Evolutionary conservation across 768 basidiomycete species (phyloP), one percentile per base, ranked within the genome.

Genomic region (Zangia roseola): DNA sequence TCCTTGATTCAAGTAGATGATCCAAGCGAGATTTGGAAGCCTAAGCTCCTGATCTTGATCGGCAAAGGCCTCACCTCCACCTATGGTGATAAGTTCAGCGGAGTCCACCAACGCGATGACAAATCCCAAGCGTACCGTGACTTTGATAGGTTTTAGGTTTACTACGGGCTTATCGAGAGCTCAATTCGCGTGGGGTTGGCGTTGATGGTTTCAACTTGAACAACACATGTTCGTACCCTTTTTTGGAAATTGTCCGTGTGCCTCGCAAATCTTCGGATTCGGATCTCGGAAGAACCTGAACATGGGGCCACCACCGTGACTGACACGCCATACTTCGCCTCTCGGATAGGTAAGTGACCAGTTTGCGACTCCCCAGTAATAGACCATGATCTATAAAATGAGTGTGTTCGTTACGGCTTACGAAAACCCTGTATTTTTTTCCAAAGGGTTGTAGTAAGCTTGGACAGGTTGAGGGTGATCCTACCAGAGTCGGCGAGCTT

Each of bases 161-260:
- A n/a, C n/a, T n/a, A n/a, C n/a, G n/a, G n/a, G n/a, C n/a, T n/a
- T n/a, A n/a, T n/a, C n/a, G n/a, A n/a, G n/a, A n/a, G n/a, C n/a
- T n/a, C n/a, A n/a, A n/a, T n/a, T n/a, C n/a, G n/a, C n/a, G n/a
- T n/a, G n/a, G n/a, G n/a, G n/a, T n/a, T n/a, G n/a, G n/a, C n/a
- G n/a, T n/a, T n/a, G n/a, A n/a, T n/a, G n/a, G n/a, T n/a, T n/a
- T n/a, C n/a, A n/a, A n/a, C n/a, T n/a, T n/a, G n/a, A n/a, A n/a
- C 35, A 40, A 28, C 16, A 35, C 37, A 20, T 24, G 50, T 54
- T 9, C 26, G 10, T 5, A n/a, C n/a, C n/a, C 49, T 14, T 40
- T 56, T 59, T 37, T 38, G 46, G 57, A 43, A 40, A 17, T 50
- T 37, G 48, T 53, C 60, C 60, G 53, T 44, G 60, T 61, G 60